Base-by-base conservation (phyloP, 257 asterid species). In the Capsicum baccatum region DNA sequence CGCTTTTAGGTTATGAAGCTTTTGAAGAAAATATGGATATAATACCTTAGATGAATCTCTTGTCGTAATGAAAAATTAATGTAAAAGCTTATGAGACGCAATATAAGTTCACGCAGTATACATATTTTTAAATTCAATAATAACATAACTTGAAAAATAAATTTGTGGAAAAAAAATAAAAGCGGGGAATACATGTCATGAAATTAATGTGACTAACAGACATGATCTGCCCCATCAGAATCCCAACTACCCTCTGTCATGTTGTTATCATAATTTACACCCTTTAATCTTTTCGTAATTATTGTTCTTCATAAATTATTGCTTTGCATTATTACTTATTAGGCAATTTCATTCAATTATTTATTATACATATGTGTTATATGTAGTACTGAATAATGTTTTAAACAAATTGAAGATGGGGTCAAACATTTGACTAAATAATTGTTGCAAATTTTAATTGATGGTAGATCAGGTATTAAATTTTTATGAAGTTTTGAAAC, bases 191-290 rank as follows among this genome's bases (percentile, higher is more conserved):
- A 48, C 54, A 48, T 48, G 54, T 10, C 9, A 48, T 62, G 12
- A 19, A 19, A 37, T 6, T 62, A 55, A 56, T 56, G 2, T 5
- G 60, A 56, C 26, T 26, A 68, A 73, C 5, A 12, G 60, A 73
- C 60, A 73, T 48, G 39, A 48, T 48, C 50, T 74, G 80, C 57
- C 80, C 80, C 19, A 48, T 19, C 39, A 74, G 19, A 74, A 74
- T 74, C 80, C 19, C 60, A 74, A 48, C 80, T 11, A 74, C 44
- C 60, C 56, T 48, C 0, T 11, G 42, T 47, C 56, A 1, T n/a
- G 59, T 47, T 74, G 16, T 74, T 48, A 74, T 19, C 80, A 74
- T 48, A 74, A 48, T 48, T 19, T 74, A 74, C 60, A 11, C 8
- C 37, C 35, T 60, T 60, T 60, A 44, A 44, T 60, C 67, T 60